phyloP scores from a whole-genome alignment of 768 basidiomycete species.

The Gloeopeniophorella convolvens region DNA sequence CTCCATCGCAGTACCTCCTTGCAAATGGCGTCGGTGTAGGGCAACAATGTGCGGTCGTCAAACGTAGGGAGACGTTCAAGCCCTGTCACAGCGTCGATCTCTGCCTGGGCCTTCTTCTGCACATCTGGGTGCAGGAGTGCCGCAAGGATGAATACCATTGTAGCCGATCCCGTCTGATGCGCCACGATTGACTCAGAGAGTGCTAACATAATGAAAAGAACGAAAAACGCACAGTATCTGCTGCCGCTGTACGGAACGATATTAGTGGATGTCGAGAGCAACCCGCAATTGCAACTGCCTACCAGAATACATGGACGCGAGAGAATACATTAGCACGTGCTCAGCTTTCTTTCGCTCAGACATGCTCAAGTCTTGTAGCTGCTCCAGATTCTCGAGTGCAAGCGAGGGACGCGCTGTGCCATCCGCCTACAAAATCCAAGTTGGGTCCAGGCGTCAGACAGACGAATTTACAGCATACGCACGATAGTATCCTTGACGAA shows the following conservation, averaged over 20 bases:
- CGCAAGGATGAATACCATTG: not conserved
- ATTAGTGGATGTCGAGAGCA: not conserved
- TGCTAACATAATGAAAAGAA: not conserved
- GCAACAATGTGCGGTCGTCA: not conserved
- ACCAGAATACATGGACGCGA: not conserved
- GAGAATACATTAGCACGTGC: not conserved
- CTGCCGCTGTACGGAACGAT: not conserved
- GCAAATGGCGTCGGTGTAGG: not conserved
- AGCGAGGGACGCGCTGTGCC: slow-evolving; percentile 1
- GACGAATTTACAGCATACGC: too few species aligned
- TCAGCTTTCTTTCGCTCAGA: not conserved
- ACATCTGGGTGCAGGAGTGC: not conserved
- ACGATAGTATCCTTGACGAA: not conserved
- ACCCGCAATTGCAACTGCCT: not conserved
- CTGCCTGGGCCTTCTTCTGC: not conserved
- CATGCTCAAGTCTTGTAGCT: not conserved
- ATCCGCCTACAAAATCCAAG: not conserved
- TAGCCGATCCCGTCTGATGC: not conserved
- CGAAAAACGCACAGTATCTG: not conserved
- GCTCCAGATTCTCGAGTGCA: not conserved
- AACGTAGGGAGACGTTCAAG: not conserved
- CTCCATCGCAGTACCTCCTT: not conserved
- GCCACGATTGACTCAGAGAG: too few species aligned
- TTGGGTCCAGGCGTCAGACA: too few species aligned
- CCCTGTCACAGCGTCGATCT: not conserved